Evolutionary conservation across 2,329 filamentous ascomycete species (phyloP), one percentile per base, ranked within the genome.

Genomic region (Colletotrichum melonis): DNA sequence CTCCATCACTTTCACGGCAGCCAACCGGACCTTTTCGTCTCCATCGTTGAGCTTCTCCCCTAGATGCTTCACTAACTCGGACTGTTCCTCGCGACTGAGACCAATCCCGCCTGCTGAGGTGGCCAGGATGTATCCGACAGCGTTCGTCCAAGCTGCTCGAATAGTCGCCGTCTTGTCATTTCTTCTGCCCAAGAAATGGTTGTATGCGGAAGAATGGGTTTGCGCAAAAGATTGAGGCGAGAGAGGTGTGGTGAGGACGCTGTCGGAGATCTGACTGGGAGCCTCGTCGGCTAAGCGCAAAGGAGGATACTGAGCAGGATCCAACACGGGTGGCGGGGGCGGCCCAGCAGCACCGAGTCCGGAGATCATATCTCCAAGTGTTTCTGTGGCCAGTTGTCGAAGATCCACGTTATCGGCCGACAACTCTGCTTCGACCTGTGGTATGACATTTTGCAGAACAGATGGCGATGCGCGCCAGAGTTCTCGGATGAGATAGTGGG

Each of bases 41-140:
- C 89, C 91, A 80, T 99, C 97, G 24, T 92, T 92, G 12, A 98
- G 88, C 84, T 96, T 95, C 72, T 95, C 94, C 1, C 91, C 91
- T 24, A 98, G 86, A 9, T 91, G 91, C 73, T 90, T 89, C 59
- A 98, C 89, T 49, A 98, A 88, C 58, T 89, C 87, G 63, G 88
- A 88, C 81, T 98, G 95, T 76, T 98, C 96, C 70, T 94, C 92
- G 7, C 93, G 89, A 78, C 94, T 95, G 54, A 98, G 86, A 0
- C 96, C 96, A 76, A 97, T 96, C 28, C 94, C 94, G 59, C 96
- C 96, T 28, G 95, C 96, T 28, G 94, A 96, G 0, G 97, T 98
- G n/a, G 93, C 90, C 9, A 99, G 84, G 68, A 99, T 97, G 76
- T 95, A 91, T 6, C 95, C 95, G 49, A 93, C 91, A 12, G 93